A percentile compares a stretch with the other conserved stretches of the same genome.
phyloP scores from a whole-genome alignment of 495 filamentous ascomycete genomes.

The Penicillium salamii region DNA sequence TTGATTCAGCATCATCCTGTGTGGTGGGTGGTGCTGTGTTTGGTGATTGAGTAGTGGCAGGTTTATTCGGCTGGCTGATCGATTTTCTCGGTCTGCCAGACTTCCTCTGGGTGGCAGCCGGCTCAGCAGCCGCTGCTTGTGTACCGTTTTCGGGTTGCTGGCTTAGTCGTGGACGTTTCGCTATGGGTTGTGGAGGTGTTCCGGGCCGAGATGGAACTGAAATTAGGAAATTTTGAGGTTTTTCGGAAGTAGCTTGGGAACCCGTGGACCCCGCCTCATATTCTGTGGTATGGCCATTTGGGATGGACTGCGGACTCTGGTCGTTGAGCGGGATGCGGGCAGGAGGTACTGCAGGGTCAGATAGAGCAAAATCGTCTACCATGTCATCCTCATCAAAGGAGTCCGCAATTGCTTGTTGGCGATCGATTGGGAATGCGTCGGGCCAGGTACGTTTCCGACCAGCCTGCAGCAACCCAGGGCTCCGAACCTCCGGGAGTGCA shows the following conservation, averaged over 20 bases:
- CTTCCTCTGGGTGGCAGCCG: conserved; percentile 14
- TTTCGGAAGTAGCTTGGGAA: conserved; percentile 12
- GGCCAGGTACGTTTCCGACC: conserved; percentile 38
- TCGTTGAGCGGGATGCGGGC: conserved; percentile 32
- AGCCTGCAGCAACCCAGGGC: conserved; percentile 38
- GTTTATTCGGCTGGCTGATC: conserved; percentile 18
- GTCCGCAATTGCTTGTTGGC: conserved; percentile 29
- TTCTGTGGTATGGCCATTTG: not conserved
- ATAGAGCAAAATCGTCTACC: conserved; percentile 28
- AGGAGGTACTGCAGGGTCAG: conserved; percentile 14
- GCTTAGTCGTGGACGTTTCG: conserved; percentile 35
- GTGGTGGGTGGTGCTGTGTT: conserved; percentile 1
- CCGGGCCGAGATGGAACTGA: not conserved
- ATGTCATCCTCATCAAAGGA: conserved; percentile 41
- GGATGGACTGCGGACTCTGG: not conserved
- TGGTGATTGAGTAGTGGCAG: conserved; percentile 11
- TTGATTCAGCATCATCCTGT: conserved; percentile 1
- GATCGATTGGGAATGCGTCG: conserved; percentile 29
- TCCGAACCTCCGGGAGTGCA: conserved; percentile 33
- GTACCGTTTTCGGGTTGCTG: conserved; percentile 3
- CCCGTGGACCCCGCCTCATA: not conserved
- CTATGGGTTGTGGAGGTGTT: conserved; percentile 14
- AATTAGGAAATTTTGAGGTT: not conserved
- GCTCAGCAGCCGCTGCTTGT: not conserved
- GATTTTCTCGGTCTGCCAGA: conserved; percentile 36